Evolutionary conservation across 176 grass and related monocot genomes (phyloP).

Genomic region (Cenchrus purpureus): DNA sequence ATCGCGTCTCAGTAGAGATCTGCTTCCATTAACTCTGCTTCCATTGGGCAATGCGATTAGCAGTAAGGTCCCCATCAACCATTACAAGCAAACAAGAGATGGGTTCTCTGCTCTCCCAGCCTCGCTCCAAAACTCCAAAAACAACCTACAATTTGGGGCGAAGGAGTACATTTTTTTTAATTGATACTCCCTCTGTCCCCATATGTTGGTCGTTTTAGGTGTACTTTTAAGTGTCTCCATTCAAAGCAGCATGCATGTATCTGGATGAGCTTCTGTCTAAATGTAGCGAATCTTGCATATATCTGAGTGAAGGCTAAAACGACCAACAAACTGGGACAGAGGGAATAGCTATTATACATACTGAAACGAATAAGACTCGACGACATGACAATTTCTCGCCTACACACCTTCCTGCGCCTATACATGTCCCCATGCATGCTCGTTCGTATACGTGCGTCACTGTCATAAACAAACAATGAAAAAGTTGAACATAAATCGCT

Average conservation of each 20-base stretch:
- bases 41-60: neutral
- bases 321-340: no score
- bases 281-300: no score
- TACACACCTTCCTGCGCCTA: neutral
- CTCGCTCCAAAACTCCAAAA: no score
- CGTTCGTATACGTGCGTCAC: neutral
- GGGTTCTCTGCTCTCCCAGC: neutral
- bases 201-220: no score
- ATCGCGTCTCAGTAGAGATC: neutral
- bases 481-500: conserved; percentile 26
- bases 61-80: neutral
- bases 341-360: no score
- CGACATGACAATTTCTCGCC: neutral
- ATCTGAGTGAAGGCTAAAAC: no score
- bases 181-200: no score
- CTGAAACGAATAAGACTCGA: neutral
- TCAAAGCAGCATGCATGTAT: no score
- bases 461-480: neutral
- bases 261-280: no score
- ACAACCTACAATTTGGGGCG: no score
- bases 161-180: no score
- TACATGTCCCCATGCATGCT: neutral
- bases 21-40: neutral
- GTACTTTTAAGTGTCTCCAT: no score
- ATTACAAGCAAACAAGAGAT: neutral